Evolutionary conservation across 176 grass and related monocot species (phyloP), one percentile per base, ranked within the genome.

Genomic region (Rhynchospora breviuscula): DNA sequence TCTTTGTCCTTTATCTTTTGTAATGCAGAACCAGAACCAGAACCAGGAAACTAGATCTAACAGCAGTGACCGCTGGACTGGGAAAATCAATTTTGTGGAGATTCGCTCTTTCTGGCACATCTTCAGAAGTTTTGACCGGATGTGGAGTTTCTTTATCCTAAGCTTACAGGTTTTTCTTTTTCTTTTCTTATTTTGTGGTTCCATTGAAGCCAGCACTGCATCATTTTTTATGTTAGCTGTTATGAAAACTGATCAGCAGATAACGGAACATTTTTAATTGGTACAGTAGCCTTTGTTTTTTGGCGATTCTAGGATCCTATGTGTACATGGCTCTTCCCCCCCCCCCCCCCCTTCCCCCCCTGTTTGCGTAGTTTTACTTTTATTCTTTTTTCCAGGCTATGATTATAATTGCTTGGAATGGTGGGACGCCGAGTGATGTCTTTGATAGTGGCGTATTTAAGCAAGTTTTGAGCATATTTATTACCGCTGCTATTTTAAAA

Each of bases 31-130:
- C 11, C 26, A n/a, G 93, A 35, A 66, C 11, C 26, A n/a, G 46
- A 72, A 70, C 62, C 91, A 93, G 96, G 93, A 90, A 79, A 90
- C 81, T 62, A 88, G 60, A 67, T 82, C 80, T 54, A 10, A 59
- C 7, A 82, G 85, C 33, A 89, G 75, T 77, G 89, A 91, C 53
- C 90, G 79, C 15, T 95, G 96, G 96, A 91, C 91, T 85, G 96
- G 96, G 78, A 99, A 99, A 81, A 84, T 95, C 72, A 99, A 95
- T 93, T 99, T 99, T 89, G 96, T 99, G 48, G 96, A 99, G 80
- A 95, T 99, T 86, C 90, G 96, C 9, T 99, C 96, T 45, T 99
- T 95, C 85, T 99, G 96, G 93, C 96, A 99, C 76, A 89, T 95
- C 85, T 99, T 99, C 51, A 88, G 91, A 88, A 99, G 96, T 95